Percentiles rank a stretch among this genome's conserved stretches.
Conservation (phyloP, 148 eudicot genomes). For the Arbutus unedo region DNA sequence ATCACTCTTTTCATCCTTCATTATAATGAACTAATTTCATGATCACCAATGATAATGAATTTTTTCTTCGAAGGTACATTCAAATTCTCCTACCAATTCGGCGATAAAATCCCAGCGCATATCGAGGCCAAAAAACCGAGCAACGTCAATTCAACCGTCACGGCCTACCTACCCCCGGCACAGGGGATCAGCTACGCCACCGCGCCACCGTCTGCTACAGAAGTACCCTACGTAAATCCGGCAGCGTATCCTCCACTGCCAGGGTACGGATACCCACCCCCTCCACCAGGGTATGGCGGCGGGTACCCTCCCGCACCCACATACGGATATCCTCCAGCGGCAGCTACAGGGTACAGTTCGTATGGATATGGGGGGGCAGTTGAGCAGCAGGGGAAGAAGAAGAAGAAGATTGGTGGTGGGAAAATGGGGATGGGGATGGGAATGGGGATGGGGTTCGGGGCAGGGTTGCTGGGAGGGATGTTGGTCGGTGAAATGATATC, state of each 20-base stretch:
- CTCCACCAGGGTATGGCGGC: not conserved
- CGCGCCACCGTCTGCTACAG: not conserved
- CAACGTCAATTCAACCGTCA: slow-evolving; percentile 21
- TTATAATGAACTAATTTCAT: not conserved
- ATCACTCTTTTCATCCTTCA: not conserved
- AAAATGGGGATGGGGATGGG: slow-evolving; percentile 22
- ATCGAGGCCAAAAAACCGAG: slow-evolving; percentile 5
- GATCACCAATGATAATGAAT: not conserved
- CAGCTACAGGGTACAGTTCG: slow-evolving; percentile 21
- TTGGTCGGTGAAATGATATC: slow-evolving; percentile 40
- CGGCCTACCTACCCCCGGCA: slow-evolving; percentile 24
- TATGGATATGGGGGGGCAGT: slow-evolving; percentile 2
- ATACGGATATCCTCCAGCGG: slow-evolving; percentile 20
- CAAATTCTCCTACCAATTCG: slow-evolving; percentile 44
- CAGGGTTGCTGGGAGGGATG: slow-evolving; percentile 39
- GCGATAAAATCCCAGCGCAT: slow-evolving; percentile 32
- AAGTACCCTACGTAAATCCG: not conserved
- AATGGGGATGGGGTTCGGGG: slow-evolving; percentile 35
- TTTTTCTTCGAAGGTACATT: slow-evolving; percentile 3
- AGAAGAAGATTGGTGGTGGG: slow-evolving; percentile 15
- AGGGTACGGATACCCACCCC: slow-evolving; percentile 6
- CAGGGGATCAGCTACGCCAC: not conserved
- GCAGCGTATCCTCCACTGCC: not conserved
- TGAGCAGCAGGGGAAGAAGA: slow-evolving; percentile 7
- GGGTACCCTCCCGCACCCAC: slow-evolving; percentile 14